Base-by-base conservation (phyloP, 176 grass and related monocot species). In the Alopecurus myosuroides region DNA sequence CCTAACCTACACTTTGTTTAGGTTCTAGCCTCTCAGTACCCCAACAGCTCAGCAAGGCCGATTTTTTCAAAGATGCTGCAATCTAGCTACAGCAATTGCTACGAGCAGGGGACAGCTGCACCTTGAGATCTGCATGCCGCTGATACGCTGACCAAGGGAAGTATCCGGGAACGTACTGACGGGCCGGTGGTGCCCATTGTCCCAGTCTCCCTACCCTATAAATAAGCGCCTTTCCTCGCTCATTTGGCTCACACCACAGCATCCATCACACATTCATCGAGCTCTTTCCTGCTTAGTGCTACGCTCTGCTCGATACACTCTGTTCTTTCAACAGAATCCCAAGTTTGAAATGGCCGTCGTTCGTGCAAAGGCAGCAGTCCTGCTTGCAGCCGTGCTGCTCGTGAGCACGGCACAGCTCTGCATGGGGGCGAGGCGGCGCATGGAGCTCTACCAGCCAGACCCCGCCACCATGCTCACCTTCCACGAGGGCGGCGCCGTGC, bases 401-500 rank as follows among this genome's bases (percentile, higher is more conserved):
- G 20, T 41, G 44, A 70, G 63, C 78, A 45, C 78, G 3, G 69
- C 81, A 1, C 84, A 79, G 48, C 67, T 68, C 5, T 46, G 45
- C 37, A 60, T 67, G 46, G 84, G 80, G 6, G 84, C 84, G 73
- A 74, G 88, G 67, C 35, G 88, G 65, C 84, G 84, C 84, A 83
- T 90, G 88, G 88, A 90, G 75, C 88, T 90, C 28, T 90, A 87
- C 31, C 46, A 57, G 3, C 84, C 88, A 1, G 17, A 90, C 10
- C 80, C 80, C 19, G 67, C 77, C 0, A 40, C 92, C 50, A 76
- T 92, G 76, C 92, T 97, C 69, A 86, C 81, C 39, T 97, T 91
- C 89, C 95, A 97, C 86, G 23, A 89, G 29, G 61, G 61, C 10
- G 95, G 92, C 3, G 28, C 22, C 11, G 90, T 97, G 52, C 90